Conservation (phyloP, 352 stramenopile genomes). For the Pythium chondricola region DNA sequence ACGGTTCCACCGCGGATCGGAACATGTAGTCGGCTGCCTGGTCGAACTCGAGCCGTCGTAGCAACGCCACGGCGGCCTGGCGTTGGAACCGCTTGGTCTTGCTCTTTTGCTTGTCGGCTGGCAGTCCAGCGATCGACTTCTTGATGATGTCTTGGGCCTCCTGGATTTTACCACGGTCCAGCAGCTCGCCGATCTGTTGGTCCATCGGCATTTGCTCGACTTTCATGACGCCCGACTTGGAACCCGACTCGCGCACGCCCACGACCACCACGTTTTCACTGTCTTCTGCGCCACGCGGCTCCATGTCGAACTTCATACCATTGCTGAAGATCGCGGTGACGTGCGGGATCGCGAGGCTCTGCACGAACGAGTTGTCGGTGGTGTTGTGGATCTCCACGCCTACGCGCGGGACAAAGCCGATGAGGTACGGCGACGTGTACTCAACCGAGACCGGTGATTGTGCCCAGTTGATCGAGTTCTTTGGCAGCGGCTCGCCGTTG, state of each 20-base stretch:
- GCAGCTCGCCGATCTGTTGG: constrained; percentile 74
- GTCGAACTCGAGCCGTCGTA: constrained; percentile 78
- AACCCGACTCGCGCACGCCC: constrained; percentile 52
- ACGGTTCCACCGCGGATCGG: constrained; percentile 74
- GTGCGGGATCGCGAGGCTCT: constrained; percentile 58
- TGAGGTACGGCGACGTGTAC: constrained; percentile 73
- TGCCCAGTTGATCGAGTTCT: constrained; percentile 81
- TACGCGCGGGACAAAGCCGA: constrained; percentile 67
- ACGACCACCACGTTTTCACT: constrained; percentile 76
- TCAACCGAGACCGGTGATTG: constrained; percentile 67
- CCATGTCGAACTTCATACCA: constrained; percentile 90
- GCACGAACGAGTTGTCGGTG: constrained; percentile 65
- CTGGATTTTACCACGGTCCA: constrained; percentile 82
- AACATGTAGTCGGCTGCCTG: constrained; percentile 81
- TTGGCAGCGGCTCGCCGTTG: constrained; percentile 67
- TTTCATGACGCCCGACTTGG: constrained; percentile 76
- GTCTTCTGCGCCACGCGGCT: constrained; percentile 63
- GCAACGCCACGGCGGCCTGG: constrained; percentile 69
- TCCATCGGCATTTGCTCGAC: constrained; percentile 83
- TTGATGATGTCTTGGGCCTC: constrained; percentile 80
- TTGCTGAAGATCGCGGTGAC: constrained; percentile 80
- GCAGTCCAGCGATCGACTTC: constrained; percentile 64
- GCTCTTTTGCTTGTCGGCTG: constrained; percentile 80
- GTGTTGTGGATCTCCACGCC: constrained; percentile 79
- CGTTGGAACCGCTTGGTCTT: constrained; percentile 88